Base-by-base conservation (phyloP, 225 moss, liverwort and hornwort genomes). In the Thuidium tamariscinum region DNA sequence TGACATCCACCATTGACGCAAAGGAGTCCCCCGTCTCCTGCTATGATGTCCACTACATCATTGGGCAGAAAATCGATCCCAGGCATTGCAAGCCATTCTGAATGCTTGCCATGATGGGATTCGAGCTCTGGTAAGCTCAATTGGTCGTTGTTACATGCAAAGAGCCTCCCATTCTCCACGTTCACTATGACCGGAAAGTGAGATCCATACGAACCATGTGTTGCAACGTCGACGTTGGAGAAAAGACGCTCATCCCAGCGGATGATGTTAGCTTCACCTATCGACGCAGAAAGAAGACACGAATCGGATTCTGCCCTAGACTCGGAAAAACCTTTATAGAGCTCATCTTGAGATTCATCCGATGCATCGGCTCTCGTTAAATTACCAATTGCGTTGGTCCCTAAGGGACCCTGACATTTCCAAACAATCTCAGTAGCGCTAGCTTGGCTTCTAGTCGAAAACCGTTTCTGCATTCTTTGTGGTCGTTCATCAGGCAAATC, bases 1-100 rank as follows among this genome's bases (percentile, higher is more conserved):
- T 93, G 92, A 36, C 66, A 83, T 70, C 92, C 93, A 34, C 92
- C 92, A 37, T 92, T 92, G 62, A 86, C 93, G 67, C 93, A 92
- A 46, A 93, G 82, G 6, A 92, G 90, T 30, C 93, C 93, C 78
- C 89, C 92, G 39, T 80, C 91, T 74, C 93, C 91, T 36, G 91
- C 91, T 42, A 93, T 89, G 49, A 90, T 88, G 74, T 92, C 90
- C 73, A 83, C 86, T 23, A 93, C 91, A 25, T 71, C 75, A 12
- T 86, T 78, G 7, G 93, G 93, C 74, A 92, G 63, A 79, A 89
- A 92, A 82, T 80, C 74, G 27, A 93, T 86, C 32, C 88, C 84
- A 61, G 90, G 89, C 73, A 90, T 88, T 48, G 88, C 86, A 85
- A 93, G 84, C 93, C 93, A 93, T 66, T 90, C 92, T 51, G 85